Evolutionary conservation across 2,329 filamentous ascomycete genomes (phyloP), one percentile per base, ranked within the genome.

Genomic region (Diaporthe vexans): DNA sequence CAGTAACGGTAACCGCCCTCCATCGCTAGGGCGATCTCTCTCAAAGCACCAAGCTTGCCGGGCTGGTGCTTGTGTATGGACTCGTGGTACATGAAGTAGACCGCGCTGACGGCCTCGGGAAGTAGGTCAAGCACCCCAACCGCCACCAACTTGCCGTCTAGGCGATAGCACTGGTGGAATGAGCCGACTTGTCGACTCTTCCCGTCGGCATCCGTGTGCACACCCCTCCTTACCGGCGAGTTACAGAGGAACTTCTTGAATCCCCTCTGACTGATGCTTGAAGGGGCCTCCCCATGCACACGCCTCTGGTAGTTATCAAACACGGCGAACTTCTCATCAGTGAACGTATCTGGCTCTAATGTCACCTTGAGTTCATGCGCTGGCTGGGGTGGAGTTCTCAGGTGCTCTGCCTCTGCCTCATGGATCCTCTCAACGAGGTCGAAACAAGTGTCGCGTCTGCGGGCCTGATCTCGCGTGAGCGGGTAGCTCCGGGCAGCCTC

Each of bases 41-140:
- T 86, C 76, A 96, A 81, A 1, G 94, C 94, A 48, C 93, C 92
- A 7, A 96, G 83, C 82, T 96, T 97, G 1, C 94, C 94, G 40
- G 94, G 93, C 33, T 88, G 88, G 83, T 90, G 92, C 73, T 88
- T 86, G 77, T 93, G 91, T 71, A 95, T 91, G 76, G 93, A 93
- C 79, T 92, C 91, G 79, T 95, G 90, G 79, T 97, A 97, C 75
- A 97, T 84, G 80, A 97, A 94, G 83, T 97, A 97, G 15, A 97
- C 94, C 6, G 93, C 93, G 78, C 94, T 95, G 67, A 97, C 93
- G 77, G 91, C 92, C 74, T 94, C 86, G 0, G 94, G 94, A 1
- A 97, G 85, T 11, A 97, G 86, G 80, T 97, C 94, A 7, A 97
- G 85, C 1, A 97, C 92, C 0, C 92, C 92, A 76, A 97, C 88